These are phyloP conservation scores for Cryptosporidium bovis DNA, from an alignment of 169 alveolate genomes.

Conservation along the genomic window DNA sequence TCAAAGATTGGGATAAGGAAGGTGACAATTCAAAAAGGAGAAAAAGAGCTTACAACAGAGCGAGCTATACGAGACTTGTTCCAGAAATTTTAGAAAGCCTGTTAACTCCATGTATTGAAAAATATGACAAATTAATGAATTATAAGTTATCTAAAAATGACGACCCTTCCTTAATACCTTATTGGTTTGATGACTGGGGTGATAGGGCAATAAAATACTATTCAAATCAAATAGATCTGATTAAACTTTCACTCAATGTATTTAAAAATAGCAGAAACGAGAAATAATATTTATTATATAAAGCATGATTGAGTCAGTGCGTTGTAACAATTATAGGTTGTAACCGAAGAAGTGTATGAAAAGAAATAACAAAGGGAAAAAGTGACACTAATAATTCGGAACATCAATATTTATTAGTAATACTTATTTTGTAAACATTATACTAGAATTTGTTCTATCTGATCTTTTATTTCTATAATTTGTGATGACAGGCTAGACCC, in stretches of 20 bases:
- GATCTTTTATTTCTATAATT: slow-evolving; percentile 95
- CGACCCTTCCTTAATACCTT: background rate
- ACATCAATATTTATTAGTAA: slow-evolving; percentile 46
- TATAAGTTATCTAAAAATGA: slow-evolving; percentile 33
- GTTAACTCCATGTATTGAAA: slow-evolving; percentile 39
- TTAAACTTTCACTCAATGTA: slow-evolving; percentile 30
- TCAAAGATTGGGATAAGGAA: slow-evolving; percentile 40
- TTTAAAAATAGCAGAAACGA: slow-evolving; percentile 18
- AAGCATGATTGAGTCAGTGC: background rate
- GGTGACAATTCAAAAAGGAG: background rate
- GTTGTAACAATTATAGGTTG: background rate
- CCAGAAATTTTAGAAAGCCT: slow-evolving; percentile 28
- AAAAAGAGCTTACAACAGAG: background rate
- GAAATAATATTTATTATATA: background rate
- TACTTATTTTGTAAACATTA: slow-evolving; percentile 76
- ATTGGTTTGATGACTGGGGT: slow-evolving; percentile 72
- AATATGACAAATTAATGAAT: background rate
- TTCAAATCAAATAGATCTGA: slow-evolving; percentile 48
- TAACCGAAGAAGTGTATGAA: background rate
- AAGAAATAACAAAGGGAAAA: background rate
- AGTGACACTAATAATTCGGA: background rate
- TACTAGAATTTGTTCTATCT: slow-evolving; percentile 95
- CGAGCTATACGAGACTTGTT: background rate
- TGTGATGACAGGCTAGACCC: slow-evolving; percentile 95
- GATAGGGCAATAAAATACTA: slow-evolving; percentile 43